Conservation (phyloP, 176 grass and related monocot genomes). For the Triticum monococcum region DNA sequence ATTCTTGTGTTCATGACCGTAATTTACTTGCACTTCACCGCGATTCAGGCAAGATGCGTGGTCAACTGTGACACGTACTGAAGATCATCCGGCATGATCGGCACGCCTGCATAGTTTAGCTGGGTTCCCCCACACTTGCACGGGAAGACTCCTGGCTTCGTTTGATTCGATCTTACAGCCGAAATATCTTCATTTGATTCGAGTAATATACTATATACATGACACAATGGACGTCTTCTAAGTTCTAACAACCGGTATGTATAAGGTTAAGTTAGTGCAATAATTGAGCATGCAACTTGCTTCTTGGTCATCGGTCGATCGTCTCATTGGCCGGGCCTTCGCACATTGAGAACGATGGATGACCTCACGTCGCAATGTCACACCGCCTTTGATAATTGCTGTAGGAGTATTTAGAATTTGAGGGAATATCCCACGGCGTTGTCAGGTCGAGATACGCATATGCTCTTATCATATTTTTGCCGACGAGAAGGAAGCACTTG, state of each 20-base stretch:
- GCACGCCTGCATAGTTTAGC: too few relatives aligned
- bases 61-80: too few relatives aligned
- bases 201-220: not conserved
- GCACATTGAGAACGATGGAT: constrained; percentile 15
- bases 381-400: not conserved
- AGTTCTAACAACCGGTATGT: constrained; percentile 4
- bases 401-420: not conserved
- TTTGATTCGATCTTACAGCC: too few relatives aligned
- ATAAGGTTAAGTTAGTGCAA: not conserved
- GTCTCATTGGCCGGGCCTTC: not conserved
- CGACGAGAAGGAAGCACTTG: not conserved
- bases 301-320: not conserved
- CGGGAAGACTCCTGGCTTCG: too few relatives aligned
- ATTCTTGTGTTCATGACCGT: not conserved
- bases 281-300: constrained; percentile 14
- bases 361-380: constrained; percentile 18
- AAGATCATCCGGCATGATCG: too few relatives aligned
- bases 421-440: not conserved
- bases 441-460: constrained; percentile 32
- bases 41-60: not conserved
- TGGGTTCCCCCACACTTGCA: too few relatives aligned
- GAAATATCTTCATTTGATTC: too few relatives aligned
- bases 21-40: not conserved
- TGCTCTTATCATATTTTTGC: constrained; percentile 15
- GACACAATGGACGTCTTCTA: not conserved